phyloP scores from a whole-genome alignment of 768 basidiomycete genomes.

The Rhodotorula paludigena region DNA sequence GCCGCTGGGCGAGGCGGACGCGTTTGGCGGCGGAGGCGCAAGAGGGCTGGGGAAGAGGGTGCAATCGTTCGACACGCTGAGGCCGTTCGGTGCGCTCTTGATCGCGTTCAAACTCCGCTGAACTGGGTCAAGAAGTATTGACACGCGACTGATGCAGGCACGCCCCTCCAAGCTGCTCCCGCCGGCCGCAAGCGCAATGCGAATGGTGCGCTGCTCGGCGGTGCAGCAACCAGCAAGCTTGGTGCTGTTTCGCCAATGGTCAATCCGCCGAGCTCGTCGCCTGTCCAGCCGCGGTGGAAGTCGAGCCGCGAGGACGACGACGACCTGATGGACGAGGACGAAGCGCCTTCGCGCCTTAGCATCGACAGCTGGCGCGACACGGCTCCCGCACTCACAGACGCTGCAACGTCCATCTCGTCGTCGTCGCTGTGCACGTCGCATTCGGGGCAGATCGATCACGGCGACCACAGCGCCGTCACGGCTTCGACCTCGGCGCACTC shows the following conservation, averaged over 20 bases:
- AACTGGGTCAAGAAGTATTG: too few relatives aligned
- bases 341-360: slow-evolving; percentile 14
- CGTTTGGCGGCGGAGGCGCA: too few relatives aligned
- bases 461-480: not conserved
- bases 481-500: slow-evolving; percentile 23
- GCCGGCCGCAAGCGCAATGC: slow-evolving; percentile 38
- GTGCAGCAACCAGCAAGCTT: slow-evolving; percentile 18
- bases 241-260: slow-evolving; percentile 37
- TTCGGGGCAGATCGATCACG: slow-evolving; percentile 9
- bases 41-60: not conserved
- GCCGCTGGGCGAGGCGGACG: not conserved
- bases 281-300: not conserved
- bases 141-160: not conserved
- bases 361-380: slow-evolving; percentile 29
- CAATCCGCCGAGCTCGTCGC: slow-evolving; percentile 19
- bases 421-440: slow-evolving; percentile 31
- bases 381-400: slow-evolving; percentile 37
- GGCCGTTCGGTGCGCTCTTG: not conserved
- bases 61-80: not conserved
- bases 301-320: slow-evolving; percentile 26
- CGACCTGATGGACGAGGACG: slow-evolving; percentile 33
- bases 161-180: not conserved
- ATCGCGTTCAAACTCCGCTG: not conserved
- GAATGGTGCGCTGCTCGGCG: slow-evolving; percentile 41
- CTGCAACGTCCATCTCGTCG: slow-evolving; percentile 34